Conservation (phyloP, 2,329 filamentous ascomycete species). For the Pestalotiopsis sp. region DNA sequence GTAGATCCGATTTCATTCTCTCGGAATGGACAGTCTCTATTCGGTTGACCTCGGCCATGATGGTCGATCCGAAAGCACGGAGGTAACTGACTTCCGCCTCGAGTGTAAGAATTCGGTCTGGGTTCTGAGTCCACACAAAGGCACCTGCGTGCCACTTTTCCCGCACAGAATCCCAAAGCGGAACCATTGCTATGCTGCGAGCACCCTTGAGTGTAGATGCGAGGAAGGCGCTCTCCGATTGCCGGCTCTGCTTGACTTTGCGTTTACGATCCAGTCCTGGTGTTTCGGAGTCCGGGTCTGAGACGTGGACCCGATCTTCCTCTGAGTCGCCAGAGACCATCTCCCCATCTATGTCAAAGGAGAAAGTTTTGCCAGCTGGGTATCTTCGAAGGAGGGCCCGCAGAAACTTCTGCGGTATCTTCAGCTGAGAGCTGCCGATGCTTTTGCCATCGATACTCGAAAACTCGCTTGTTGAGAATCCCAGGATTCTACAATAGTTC, state of each 20-base stretch:
- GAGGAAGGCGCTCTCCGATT: slow-evolving; percentile 32
- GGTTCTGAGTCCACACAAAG: slow-evolving; percentile 48
- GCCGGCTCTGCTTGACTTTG: slow-evolving; percentile 14
- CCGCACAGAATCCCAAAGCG: slow-evolving; percentile 47
- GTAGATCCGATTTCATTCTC: slow-evolving; percentile 56
- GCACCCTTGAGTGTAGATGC: slow-evolving; percentile 41
- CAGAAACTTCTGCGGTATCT: slow-evolving; percentile 41
- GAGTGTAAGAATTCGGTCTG: slow-evolving; percentile 42
- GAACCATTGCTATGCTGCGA: slow-evolving; percentile 47
- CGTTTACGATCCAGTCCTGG: background rate
- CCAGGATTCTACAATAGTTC: slow-evolving; percentile 34
- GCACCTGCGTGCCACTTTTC: slow-evolving; percentile 51
- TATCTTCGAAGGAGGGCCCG: slow-evolving; percentile 43
- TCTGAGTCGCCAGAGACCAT: slow-evolving; percentile 31
- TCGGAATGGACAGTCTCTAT: slow-evolving; percentile 37
- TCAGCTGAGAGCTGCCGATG: slow-evolving; percentile 15
- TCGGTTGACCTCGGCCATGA: slow-evolving; percentile 57
- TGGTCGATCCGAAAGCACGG: slow-evolving; percentile 51
- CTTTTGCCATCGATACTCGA: slow-evolving; percentile 33
- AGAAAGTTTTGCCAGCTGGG: slow-evolving; percentile 48
- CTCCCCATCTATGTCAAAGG: slow-evolving; percentile 40
- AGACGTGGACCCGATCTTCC: slow-evolving; percentile 7
- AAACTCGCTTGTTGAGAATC: slow-evolving; percentile 35
- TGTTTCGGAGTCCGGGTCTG: background rate
- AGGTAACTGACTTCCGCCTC: slow-evolving; percentile 52